A percentile compares a stretch with the other conserved stretches of the same genome.
Evolutionary conservation across 2,329 filamentous ascomycete genomes (phyloP).

Genomic region (Fusarium sp.): DNA sequence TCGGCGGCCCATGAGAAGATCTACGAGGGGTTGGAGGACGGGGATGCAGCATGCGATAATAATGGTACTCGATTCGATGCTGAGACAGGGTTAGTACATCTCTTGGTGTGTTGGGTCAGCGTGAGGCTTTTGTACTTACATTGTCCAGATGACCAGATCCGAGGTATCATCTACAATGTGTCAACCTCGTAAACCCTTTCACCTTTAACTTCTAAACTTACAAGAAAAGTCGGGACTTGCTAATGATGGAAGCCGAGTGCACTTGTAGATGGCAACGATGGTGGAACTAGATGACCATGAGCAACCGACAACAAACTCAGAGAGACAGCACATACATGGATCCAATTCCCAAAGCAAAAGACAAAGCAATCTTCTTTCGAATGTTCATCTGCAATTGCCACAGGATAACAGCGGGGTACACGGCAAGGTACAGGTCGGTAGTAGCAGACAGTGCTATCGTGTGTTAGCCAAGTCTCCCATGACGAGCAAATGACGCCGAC

Average conservation of each 20-base stretch:
- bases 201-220: not conserved
- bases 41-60: slow-evolving; percentile 51
- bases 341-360: slow-evolving; percentile 51
- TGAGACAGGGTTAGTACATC: slow-evolving; percentile 5
- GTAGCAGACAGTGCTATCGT: slow-evolving; percentile 46
- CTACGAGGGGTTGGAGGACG: slow-evolving; percentile 47
- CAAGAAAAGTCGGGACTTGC: slow-evolving; percentile 40
- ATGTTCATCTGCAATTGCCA: slow-evolving; percentile 50
- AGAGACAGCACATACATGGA: slow-evolving; percentile 44
- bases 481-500: not conserved
- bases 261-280: slow-evolving; percentile 47
- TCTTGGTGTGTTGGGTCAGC: not conserved
- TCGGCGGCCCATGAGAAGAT: slow-evolving; percentile 36
- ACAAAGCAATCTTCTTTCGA: slow-evolving; percentile 54
- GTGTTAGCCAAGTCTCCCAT: not conserved
- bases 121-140: slow-evolving; percentile 42
- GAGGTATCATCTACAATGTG: slow-evolving; percentile 44
- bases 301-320: not conserved
- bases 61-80: slow-evolving; percentile 48
- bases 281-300: slow-evolving; percentile 26
- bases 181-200: not conserved
- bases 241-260: slow-evolving; percentile 48
- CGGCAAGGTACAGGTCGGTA: slow-evolving; percentile 55
- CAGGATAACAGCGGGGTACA: slow-evolving; percentile 53
- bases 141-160: slow-evolving; percentile 58